These are phyloP conservation scores for Barnettozyma wickerhamii DNA, from an alignment of 805 yeast genomes.

Conservation along the genomic window DNA sequence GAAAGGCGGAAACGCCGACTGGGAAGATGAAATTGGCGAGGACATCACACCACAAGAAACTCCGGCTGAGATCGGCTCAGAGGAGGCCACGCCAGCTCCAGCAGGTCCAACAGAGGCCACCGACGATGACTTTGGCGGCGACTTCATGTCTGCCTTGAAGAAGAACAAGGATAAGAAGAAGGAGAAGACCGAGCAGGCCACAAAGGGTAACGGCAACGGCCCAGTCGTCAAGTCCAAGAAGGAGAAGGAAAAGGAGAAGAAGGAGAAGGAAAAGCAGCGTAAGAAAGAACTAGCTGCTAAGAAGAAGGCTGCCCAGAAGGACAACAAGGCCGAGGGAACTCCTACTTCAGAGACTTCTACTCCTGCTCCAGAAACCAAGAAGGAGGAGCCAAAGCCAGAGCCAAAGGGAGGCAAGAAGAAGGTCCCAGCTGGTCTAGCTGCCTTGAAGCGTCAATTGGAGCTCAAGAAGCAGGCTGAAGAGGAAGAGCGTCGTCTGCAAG, in stretches of 20 bases:
- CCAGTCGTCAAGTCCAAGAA: constrained; percentile 85
- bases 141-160: constrained; percentile 80
- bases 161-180: constrained; percentile 73
- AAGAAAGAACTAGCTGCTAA: constrained; percentile 87
- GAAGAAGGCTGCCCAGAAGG: constrained; percentile 61
- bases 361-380: constrained; percentile 19
- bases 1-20: constrained; percentile 60
- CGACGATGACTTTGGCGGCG: constrained; percentile 49
- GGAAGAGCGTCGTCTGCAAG: constrained; percentile 67
- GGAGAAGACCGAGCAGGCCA: constrained; percentile 59
- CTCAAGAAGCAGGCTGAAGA: constrained; percentile 84
- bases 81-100: constrained; percentile 35
- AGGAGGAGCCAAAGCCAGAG: constrained; percentile 30
- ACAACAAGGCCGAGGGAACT: constrained; percentile 6
- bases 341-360: constrained; percentile 15
- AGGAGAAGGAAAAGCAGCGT: constrained; percentile 83
- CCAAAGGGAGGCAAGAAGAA: constrained; percentile 57
- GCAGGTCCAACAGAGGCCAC: constrained; percentile 29
- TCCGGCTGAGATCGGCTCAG: constrained; percentile 47
- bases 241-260: constrained; percentile 93
- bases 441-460: constrained; percentile 85
- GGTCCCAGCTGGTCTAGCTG: constrained; percentile 88
- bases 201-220: constrained; percentile 44
- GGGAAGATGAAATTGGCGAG: constrained; percentile 71
- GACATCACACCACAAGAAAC: constrained; percentile 27